Conservation (phyloP, 345 rosid genomes). For the Pistacia vera region DNA sequence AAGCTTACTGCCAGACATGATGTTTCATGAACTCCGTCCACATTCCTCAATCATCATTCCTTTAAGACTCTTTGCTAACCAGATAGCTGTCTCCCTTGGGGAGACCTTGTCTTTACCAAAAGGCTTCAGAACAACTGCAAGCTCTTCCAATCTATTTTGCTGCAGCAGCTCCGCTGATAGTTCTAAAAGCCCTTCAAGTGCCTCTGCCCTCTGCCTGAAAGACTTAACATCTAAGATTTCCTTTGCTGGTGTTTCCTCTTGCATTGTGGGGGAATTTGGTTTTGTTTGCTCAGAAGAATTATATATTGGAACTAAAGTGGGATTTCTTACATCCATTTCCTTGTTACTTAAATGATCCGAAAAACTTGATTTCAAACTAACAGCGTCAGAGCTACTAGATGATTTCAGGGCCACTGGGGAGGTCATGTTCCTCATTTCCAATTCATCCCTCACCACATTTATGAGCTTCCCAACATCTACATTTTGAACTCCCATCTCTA, state of each 20-base stretch:
- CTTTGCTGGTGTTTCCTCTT: constrained; percentile 63
- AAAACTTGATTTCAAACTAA: constrained; percentile 37
- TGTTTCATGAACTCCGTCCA: constrained; percentile 49
- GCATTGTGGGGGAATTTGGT: constrained; percentile 36
- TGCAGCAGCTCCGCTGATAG: constrained; percentile 91
- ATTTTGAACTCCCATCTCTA: constrained; percentile 79
- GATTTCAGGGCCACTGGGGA: constrained; percentile 37
- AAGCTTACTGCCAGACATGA: constrained; percentile 32
- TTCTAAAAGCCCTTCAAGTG: constrained; percentile 94
- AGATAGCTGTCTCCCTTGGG: constrained; percentile 98
- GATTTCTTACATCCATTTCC: constrained; percentile 47
- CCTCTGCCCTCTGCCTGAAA: constrained; percentile 96
- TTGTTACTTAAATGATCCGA: constrained; percentile 42
- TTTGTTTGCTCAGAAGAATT: constrained; percentile 46
- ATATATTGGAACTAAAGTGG: constrained; percentile 34
- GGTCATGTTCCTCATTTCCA: constrained; percentile 52
- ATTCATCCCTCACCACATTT: constrained; percentile 74
- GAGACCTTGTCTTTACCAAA: constrained; percentile 96
- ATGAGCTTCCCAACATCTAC: constrained; percentile 76
- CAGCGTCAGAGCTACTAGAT: constrained; percentile 46
- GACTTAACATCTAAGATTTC: constrained; percentile 82
- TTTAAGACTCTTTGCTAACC: constrained; percentile 93
- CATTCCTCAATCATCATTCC: constrained; percentile 92
- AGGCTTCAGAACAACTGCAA: constrained; percentile 88
- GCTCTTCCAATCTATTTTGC: constrained; percentile 87